Conservation (phyloP, 2,329 filamentous ascomycete genomes). For the Apiospora arundinis region DNA sequence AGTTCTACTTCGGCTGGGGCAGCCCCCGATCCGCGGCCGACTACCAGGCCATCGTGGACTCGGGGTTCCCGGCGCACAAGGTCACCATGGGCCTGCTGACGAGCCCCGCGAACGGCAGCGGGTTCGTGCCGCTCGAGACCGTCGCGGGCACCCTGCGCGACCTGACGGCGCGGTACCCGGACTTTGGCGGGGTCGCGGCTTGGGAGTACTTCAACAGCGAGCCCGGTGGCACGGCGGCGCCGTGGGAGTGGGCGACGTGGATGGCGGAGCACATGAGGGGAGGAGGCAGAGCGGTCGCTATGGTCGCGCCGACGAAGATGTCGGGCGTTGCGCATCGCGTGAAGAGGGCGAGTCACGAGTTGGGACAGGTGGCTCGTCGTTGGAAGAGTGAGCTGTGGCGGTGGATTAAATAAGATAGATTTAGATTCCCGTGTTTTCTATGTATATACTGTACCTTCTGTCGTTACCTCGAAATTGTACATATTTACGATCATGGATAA, state of each 20-base stretch:
- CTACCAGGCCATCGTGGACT: conserved; percentile 52
- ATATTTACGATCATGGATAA: background rate
- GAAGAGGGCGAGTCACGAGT: conserved; percentile 22
- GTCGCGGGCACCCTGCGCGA: conserved; percentile 63
- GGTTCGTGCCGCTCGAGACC: conserved; percentile 64
- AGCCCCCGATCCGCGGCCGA: conserved; percentile 59
- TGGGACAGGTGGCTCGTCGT: conserved; percentile 20
- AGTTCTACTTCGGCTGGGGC: conserved; percentile 88
- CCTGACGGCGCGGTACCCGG: conserved; percentile 63
- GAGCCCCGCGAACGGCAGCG: conserved; percentile 73
- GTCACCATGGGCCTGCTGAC: conserved; percentile 79
- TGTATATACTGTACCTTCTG: conserved; percentile 1
- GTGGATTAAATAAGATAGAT: conserved; percentile 16
- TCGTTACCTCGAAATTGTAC: background rate
- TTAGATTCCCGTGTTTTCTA: no score
- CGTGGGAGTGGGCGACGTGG: conserved; percentile 76
- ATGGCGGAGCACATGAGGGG: conserved; percentile 55
- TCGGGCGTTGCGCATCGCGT: conserved; percentile 6
- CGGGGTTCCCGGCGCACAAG: conserved; percentile 71
- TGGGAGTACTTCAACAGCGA: conserved; percentile 85
- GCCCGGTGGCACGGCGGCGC: conserved; percentile 62
- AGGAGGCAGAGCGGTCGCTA: background rate
- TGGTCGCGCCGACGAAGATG: background rate
- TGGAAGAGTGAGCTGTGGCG: conserved; percentile 22
- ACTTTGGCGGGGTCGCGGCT: conserved; percentile 81